Conservation (phyloP, 179 eudicot species). For the Heliamphora pulchella region DNA sequence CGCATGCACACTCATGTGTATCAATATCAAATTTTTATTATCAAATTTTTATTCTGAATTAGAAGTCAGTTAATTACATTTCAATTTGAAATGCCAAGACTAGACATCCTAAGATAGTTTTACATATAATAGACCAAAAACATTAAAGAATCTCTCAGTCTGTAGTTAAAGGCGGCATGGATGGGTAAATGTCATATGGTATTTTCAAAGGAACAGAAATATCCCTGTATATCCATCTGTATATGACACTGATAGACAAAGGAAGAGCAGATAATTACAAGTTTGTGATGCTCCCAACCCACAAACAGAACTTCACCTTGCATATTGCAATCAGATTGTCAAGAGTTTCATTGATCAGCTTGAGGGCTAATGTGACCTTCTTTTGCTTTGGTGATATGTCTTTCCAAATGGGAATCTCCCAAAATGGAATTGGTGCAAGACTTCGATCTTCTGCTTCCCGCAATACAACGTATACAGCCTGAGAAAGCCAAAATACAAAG, state of each 20-base stretch:
- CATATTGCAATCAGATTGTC: constrained; percentile 79
- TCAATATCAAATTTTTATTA: too few species aligned
- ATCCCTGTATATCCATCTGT: too few species aligned
- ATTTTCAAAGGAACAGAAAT: too few species aligned
- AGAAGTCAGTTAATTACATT: background rate
- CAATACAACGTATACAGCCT: constrained; percentile 95
- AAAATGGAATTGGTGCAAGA: constrained; percentile 86
- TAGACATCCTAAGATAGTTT: background rate
- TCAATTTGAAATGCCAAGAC: background rate
- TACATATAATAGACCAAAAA: too few species aligned
- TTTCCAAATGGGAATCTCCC: constrained; percentile 98
- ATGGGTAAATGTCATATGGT: too few species aligned
- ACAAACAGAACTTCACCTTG: constrained; percentile 50
- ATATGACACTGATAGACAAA: constrained; percentile 4
- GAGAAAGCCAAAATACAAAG: constrained; percentile 27
- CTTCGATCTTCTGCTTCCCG: constrained; percentile 95
- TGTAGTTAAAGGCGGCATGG: too few species aligned
- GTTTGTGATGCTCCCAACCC: background rate
- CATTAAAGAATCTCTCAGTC: too few species aligned
- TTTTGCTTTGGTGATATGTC: constrained; percentile 81
- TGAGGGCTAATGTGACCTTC: constrained; percentile 80
- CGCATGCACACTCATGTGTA: too few species aligned
- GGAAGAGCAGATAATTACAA: background rate
- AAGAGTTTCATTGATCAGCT: constrained; percentile 76
- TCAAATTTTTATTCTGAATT: background rate